Percentiles rank a stretch among this genome's conserved stretches.
Conservation (phyloP, 2,329 filamentous ascomycete genomes). For the Ustilaginoidea virens region DNA sequence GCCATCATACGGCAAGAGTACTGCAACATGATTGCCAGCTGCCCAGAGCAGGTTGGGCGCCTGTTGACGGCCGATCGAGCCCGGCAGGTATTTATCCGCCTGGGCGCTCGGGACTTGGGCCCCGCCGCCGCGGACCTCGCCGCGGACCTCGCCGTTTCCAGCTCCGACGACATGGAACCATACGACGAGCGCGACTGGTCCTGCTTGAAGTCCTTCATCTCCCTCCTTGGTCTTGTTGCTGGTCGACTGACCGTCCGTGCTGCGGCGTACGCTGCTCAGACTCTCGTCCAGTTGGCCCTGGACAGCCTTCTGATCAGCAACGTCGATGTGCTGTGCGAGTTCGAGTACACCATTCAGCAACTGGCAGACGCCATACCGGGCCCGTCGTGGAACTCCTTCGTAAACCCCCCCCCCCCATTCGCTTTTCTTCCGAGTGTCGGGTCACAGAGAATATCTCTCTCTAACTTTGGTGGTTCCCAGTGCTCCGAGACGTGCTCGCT, state of each 20-base stretch:
- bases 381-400: conserved; percentile 23
- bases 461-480: conserved; percentile 19
- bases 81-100: conserved; percentile 35
- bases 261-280: conserved; percentile 24
- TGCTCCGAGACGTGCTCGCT: conserved; percentile 32
- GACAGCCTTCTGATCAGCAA: conserved; percentile 33
- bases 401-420: conserved; percentile 15
- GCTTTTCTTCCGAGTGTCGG: too few species aligned
- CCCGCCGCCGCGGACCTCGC: conserved; percentile 23
- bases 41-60: conserved; percentile 24
- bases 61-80: conserved; percentile 30
- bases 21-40: conserved; percentile 33
- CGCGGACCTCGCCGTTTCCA: conserved; percentile 14
- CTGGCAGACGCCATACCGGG: conserved; percentile 27
- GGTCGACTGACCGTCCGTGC: conserved; percentile 17
- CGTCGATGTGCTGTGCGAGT: conserved; percentile 22
- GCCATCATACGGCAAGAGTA: conserved; percentile 45
- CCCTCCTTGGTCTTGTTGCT: conserved; percentile 24
- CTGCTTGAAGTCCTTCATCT: conserved; percentile 25
- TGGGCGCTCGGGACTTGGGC: conserved; percentile 33
- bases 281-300: conserved; percentile 38
- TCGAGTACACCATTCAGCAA: conserved; percentile 26
- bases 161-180: conserved; percentile 10
- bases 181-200: conserved; percentile 29
- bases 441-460: not conserved